Evolutionary conservation across 1,284 basidiomycete species (phyloP), one percentile per base, ranked within the genome.

Genomic region (Tremellales sp.): DNA sequence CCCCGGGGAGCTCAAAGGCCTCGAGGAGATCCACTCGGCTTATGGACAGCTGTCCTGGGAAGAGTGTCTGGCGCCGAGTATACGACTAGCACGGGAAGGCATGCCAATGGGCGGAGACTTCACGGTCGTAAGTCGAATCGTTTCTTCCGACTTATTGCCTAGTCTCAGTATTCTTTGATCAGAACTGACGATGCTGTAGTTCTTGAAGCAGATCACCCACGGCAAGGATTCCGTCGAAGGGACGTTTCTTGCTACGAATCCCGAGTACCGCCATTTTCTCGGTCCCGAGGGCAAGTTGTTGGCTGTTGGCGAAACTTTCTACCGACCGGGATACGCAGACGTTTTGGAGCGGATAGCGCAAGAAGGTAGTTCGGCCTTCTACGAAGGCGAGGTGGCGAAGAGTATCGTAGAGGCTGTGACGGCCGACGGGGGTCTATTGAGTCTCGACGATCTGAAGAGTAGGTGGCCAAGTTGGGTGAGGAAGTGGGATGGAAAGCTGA

Each of bases 41-140:
- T 53, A 61, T 42, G 66, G 66, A 1, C 14, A 16, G 19, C 45
- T 65, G 18, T 26, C 52, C 16, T 68, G 64, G 66, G 21, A 21
- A 3, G 40, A 47, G 14, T 44, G 63, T 8, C 48, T 68, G 14
- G 38, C 47, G 22, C 53, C 52, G 12, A 48, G 45, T 9, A 60
- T 66, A 16, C 16, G 34, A 8, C 37, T 66, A 0, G 57, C 62
- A 4, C 33, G 55, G 26, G 79, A 81, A 39, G 86, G 82, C 2
- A 84, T 91, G 62, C 89, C 88, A 21, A 53, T 70, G 32, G 51
- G 50, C 13, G 39, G 43, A 24, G 68, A 74, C 44, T 48, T 63
- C 39, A 59, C 49, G 42, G 51, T 53, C 51, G 53, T 47, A 51
- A 63, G 47, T 53, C 29, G 29, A 31, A 10, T 10, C 10, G 24